These are phyloP conservation scores for Theobroma cacao DNA, from an alignment of 345 rosid species.

Conservation along the genomic window DNA sequence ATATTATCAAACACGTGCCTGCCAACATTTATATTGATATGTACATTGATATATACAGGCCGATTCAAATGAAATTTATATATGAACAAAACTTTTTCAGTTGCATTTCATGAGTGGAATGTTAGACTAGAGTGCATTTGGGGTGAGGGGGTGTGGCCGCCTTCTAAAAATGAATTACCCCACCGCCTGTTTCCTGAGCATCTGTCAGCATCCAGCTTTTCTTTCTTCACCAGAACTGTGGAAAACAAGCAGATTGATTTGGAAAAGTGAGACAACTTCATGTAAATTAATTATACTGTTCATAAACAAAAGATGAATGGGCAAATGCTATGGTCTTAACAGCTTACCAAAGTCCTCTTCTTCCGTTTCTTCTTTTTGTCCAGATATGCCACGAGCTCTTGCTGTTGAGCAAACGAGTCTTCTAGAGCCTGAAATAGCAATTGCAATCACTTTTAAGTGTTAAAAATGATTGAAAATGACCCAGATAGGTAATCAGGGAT, in stretches of 20 bases:
- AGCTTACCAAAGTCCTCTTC: constrained; percentile 44
- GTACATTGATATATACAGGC: not conserved
- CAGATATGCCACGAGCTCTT: constrained; percentile 69
- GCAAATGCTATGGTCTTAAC: not conserved
- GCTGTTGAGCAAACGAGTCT: constrained; percentile 64
- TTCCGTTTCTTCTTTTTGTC: constrained; percentile 89
- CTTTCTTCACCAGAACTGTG: constrained; percentile 49
- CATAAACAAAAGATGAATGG: not conserved
- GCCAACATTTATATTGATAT: not conserved
- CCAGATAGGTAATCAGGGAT: not conserved
- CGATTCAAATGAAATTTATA: not conserved
- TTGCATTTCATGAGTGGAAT: constrained; percentile 19
- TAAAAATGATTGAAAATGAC: not conserved
- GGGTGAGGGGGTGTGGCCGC: not conserved
- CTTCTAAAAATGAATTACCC: constrained; percentile 6
- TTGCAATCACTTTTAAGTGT: not conserved
- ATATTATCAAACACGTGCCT: not conserved
- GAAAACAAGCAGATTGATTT: constrained; percentile 14
- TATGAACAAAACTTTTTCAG: constrained; percentile 17
- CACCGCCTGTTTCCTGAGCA: constrained; percentile 16
- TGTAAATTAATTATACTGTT: not conserved
- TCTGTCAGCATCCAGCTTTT: constrained; percentile 21
- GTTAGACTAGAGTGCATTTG: constrained; percentile 23
- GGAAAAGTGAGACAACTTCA: constrained; percentile 6
- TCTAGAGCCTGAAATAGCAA: constrained; percentile 63